Percentiles rank a stretch among this genome's conserved stretches.
Conservation (phyloP, 345 rosid species). For the Litchi chinensis region DNA sequence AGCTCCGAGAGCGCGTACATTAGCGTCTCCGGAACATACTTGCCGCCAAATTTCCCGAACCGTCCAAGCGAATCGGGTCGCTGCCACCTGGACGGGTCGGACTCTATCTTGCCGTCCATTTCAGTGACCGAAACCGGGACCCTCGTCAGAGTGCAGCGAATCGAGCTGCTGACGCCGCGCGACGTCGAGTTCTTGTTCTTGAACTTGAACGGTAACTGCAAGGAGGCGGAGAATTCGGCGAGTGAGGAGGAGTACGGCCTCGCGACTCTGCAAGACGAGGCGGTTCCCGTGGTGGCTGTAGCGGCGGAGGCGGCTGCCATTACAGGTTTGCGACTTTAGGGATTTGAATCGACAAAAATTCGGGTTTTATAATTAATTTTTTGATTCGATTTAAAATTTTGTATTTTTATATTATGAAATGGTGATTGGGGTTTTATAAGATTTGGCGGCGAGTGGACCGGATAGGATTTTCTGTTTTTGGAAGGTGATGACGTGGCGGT, state of each 20-base stretch:
- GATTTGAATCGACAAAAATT: not conserved
- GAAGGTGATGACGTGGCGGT: not conserved
- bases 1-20: slow-evolving; percentile 87
- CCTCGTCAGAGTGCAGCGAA: slow-evolving; percentile 56
- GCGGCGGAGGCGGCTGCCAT: not conserved
- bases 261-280: slow-evolving; percentile 12
- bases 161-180: slow-evolving; percentile 6
- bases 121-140: slow-evolving; percentile 40
- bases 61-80: slow-evolving; percentile 91
- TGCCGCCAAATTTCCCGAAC: slow-evolving; percentile 89
- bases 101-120: slow-evolving; percentile 37
- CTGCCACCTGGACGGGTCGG: slow-evolving; percentile 44
- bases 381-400: no score
- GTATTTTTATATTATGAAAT: not conserved
- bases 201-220: slow-evolving; percentile 30
- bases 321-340: not conserved
- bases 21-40: slow-evolving; percentile 90
- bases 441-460: not conserved
- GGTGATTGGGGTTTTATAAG: not conserved
- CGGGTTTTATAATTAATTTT: not conserved
- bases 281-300: slow-evolving; percentile 19
- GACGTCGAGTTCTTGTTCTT: slow-evolving; percentile 18
- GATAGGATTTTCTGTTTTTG: not conserved
- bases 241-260: slow-evolving; percentile 24
- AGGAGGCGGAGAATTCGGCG: slow-evolving; percentile 20